Conservation (phyloP, 2,329 filamentous ascomycete species). For the Ophiostoma sp. region DNA sequence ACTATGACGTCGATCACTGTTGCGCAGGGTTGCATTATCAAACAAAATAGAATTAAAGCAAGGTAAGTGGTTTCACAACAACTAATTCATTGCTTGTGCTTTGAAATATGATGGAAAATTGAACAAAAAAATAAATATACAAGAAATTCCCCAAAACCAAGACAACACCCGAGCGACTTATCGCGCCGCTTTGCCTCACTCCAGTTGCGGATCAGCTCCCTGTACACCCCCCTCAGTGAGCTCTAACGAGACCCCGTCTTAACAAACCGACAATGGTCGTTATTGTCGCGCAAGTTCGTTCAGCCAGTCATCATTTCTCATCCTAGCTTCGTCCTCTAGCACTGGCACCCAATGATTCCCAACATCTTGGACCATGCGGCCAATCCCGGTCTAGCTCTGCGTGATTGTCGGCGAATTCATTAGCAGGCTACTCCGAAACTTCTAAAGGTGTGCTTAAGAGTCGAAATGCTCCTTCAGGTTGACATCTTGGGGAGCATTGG, state of each 20-base stretch:
- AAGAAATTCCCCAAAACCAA: neutral
- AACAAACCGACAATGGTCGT: neutral
- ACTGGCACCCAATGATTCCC: neutral
- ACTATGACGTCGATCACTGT: neutral
- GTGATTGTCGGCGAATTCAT: neutral
- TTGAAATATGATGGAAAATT: neutral
- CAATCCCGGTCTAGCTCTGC: neutral
- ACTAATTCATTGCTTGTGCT: neutral
- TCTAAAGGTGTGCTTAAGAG: neutral
- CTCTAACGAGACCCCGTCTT: neutral
- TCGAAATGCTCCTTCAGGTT: neutral
- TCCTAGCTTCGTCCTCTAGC: neutral
- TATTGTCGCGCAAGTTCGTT: neutral
- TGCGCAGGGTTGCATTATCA: neutral
- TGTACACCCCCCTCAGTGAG: neutral
- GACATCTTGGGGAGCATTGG: neutral
- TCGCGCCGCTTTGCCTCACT: neutral
- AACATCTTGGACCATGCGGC: neutral
- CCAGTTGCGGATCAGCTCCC: neutral
- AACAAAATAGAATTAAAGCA: neutral
- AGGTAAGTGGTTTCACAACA: too few relatives aligned
- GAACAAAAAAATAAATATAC: neutral
- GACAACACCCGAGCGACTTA: neutral
- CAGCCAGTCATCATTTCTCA: neutral
- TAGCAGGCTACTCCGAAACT: neutral